Conservation (phyloP, 2,329 filamentous ascomycete genomes). For the Drechmeria coniospora region DNA sequence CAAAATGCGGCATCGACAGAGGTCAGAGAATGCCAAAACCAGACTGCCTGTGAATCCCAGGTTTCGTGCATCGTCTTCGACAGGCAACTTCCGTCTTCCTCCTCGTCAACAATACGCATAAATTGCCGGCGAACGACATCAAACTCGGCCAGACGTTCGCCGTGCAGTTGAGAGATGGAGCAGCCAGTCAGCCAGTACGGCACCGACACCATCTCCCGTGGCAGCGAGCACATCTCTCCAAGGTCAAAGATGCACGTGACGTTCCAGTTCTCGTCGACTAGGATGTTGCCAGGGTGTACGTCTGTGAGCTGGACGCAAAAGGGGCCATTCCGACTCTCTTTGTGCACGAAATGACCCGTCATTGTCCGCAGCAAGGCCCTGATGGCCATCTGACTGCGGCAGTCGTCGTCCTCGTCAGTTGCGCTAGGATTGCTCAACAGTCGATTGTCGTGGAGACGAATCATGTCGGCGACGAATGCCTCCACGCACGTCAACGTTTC, state of each 20-base stretch:
- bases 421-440: conserved; percentile 1
- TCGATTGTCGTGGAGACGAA: conserved; percentile 1
- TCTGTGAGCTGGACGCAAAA: conserved; percentile 15
- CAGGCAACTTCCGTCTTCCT: neutral
- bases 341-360: neutral
- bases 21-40: conserved; percentile 1
- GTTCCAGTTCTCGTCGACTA: conserved; percentile 18
- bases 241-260: conserved; percentile 17
- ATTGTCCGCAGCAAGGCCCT: conserved; percentile 1
- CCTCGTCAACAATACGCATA: conserved; percentile 1
- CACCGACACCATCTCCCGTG: conserved; percentile 13
- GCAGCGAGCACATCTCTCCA: conserved; percentile 16
- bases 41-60: neutral
- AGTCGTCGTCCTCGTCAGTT: conserved; percentile 1
- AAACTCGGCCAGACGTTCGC: neutral
- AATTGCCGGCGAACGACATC: neutral
- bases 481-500: neutral
- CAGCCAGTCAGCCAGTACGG: conserved; percentile 12
- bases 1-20: conserved; percentile 1
- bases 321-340: conserved; percentile 9
- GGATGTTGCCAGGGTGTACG: conserved; percentile 16
- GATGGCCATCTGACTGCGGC: conserved; percentile 1
- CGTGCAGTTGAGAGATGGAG: neutral
- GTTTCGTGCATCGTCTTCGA: conserved; percentile 1
- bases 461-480: conserved; percentile 1